A percentile compares a stretch with the other conserved stretches of the same genome.
Evolutionary conservation across 495 filamentous ascomycete genomes (phyloP).

Genomic region (Trichoderma virens): DNA sequence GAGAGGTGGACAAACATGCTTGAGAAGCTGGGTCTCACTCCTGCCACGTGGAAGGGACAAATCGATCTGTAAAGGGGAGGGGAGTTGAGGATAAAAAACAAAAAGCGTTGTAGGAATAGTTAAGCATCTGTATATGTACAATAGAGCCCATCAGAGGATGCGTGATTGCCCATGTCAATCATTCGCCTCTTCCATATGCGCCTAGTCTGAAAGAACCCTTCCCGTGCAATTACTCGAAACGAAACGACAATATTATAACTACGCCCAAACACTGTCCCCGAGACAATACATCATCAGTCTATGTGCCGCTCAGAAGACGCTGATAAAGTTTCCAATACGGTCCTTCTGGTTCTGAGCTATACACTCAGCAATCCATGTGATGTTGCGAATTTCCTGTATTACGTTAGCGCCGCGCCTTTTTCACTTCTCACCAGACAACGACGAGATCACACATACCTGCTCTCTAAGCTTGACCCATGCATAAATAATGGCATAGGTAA

Average conservation of each 20-base stretch:
- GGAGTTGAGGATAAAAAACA: slow-evolving; percentile 9
- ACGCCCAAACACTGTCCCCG: neutral
- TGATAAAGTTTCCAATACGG: slow-evolving; percentile 96
- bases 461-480: slow-evolving; percentile 97
- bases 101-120: slow-evolving; percentile 13
- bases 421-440: slow-evolving; percentile 1
- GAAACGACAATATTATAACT: neutral
- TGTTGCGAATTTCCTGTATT: slow-evolving; percentile 85
- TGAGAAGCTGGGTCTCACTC: slow-evolving; percentile 72
- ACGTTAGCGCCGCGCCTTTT: neutral
- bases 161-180: slow-evolving; percentile 2
- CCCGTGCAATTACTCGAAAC: slow-evolving; percentile 10
- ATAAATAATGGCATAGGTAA: slow-evolving; percentile 91
- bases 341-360: slow-evolving; percentile 99
- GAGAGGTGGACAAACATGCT: slow-evolving; percentile 80
- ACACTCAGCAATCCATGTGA: slow-evolving; percentile 99
- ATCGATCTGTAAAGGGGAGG: slow-evolving; percentile 56
- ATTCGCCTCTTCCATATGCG: slow-evolving; percentile 7
- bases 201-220: slow-evolving; percentile 12
- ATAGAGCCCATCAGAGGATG: slow-evolving; percentile 13
- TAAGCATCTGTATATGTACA: slow-evolving; percentile 19
- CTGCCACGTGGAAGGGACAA: slow-evolving; percentile 79
- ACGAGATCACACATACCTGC: slow-evolving; percentile 60
- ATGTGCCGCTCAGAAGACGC: slow-evolving; percentile 57
- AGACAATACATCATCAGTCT: neutral